Conservation (phyloP, 805 yeast genomes). For the Wickerhamiella cacticola region DNA sequence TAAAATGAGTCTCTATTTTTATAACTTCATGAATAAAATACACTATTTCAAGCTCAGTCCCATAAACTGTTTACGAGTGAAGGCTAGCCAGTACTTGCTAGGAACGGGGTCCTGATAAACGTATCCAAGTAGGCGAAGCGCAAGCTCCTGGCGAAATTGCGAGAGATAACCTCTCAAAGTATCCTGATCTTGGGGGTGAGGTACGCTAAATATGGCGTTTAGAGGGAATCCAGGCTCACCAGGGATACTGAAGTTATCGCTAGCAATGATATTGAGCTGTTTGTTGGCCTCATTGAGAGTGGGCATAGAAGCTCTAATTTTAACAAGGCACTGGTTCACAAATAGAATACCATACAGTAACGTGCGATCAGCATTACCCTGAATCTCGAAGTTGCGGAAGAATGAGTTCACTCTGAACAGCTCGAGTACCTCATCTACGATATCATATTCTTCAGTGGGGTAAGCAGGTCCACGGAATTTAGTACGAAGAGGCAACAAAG, state of each 20-base stretch:
- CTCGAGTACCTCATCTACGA: slow-evolving; percentile 82
- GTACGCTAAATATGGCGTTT: slow-evolving; percentile 64
- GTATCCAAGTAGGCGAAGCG: slow-evolving; percentile 62
- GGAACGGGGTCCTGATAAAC: slow-evolving; percentile 53
- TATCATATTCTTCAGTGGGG: slow-evolving; percentile 70
- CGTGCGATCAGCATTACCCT: slow-evolving; percentile 86
- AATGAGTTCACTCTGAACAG: slow-evolving; percentile 91
- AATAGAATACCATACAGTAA: slow-evolving; percentile 87
- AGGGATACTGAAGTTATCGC: slow-evolving; percentile 82
- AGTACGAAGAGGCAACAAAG: slow-evolving; percentile 74
- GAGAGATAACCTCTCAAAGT: slow-evolving; percentile 68
- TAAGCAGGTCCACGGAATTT: slow-evolving; percentile 85
- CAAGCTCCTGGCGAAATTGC: slow-evolving; percentile 91
- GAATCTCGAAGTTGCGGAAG: slow-evolving; percentile 92
- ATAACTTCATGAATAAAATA: too few relatives aligned
- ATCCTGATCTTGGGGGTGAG: slow-evolving; percentile 68
- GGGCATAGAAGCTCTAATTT: slow-evolving; percentile 38
- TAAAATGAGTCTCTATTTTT: too few relatives aligned
- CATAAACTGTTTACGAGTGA: slow-evolving; percentile 91
- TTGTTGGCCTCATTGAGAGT: slow-evolving; percentile 33
- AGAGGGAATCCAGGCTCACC: slow-evolving; percentile 94
- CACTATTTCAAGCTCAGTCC: slow-evolving; percentile 51
- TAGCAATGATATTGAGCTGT: slow-evolving; percentile 67
- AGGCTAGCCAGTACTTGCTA: slow-evolving; percentile 90
- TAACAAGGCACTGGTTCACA: slow-evolving; percentile 70